Base-by-base conservation (phyloP, 768 basidiomycete species). In the Leucocoprinus sp. region DNA sequence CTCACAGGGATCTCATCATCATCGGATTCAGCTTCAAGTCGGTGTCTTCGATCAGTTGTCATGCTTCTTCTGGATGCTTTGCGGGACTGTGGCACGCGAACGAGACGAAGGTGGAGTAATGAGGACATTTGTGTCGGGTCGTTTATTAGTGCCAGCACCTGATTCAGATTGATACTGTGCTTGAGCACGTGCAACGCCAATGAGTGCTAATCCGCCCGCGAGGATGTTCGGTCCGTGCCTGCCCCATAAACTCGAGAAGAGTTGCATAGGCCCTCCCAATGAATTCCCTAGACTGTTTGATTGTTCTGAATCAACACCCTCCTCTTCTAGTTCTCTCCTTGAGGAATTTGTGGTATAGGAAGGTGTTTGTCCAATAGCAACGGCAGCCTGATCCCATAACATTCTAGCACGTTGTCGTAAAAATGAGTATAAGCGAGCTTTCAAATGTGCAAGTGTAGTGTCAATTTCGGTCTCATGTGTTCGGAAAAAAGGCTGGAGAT, bases 381-480 rank as follows among this genome's bases (percentile, higher is more conserved):
- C 65, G 5, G 77, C 59, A 42, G 84, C 59, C 22, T 78, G 70
- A 36, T 76, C 80, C 89, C 88, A 90, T 2, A 84, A 52, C 6
- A 71, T 68, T 42, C 78, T 70, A 8, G 82, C 56, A 7, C 76
- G 74, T 23, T 77, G 73, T 54, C 86, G 86, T 5, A 89, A 45
- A 58, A 82, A 84, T 9, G 67, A 53, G 61, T 83, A 85, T 8
- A 77, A 59, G 12, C 71, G 69, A 4, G 65, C 65, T 56, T 82
- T 79, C 53, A 82, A 60, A 42, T 78, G 72, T 2, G 83, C 80
- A 31, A 96, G 75, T 4, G 83, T 70, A 11, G 76, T 75, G 60
- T 97, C 93, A 59, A 97, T 93, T 59, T 91, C 80, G 1, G 67
- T 55, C 63, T 97, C 93, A 58, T 96, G 87, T 15, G 75, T 67